Evolutionary conservation across 208 protist genomes (phyloP).

Genomic region (Blechomonas ayalai): DNA sequence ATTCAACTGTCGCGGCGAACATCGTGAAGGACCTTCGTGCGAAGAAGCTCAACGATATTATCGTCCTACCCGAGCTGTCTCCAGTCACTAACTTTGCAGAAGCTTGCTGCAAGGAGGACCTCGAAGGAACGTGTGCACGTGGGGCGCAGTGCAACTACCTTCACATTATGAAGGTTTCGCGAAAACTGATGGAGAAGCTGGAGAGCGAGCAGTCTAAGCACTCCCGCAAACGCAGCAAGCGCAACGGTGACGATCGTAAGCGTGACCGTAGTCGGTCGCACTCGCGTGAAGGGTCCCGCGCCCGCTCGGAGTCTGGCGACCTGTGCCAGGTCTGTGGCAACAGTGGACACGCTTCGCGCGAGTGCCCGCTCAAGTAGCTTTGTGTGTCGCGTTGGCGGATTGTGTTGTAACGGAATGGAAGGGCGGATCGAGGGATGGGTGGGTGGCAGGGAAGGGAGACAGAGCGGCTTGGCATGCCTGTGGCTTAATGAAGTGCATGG

Average conservation of each 20-base stretch:
- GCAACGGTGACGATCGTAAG: conserved; percentile 26
- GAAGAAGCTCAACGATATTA: conserved; percentile 84
- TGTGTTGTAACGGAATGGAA: no score
- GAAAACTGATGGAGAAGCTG: conserved; percentile 75
- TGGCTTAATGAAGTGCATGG: no score
- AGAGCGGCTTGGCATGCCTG: no score
- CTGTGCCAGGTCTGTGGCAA: conserved; percentile 66
- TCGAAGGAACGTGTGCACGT: conserved; percentile 88
- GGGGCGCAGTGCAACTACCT: conserved; percentile 98
- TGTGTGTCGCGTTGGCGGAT: no score
- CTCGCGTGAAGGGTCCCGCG: conserved; percentile 4
- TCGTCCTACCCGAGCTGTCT: conserved; percentile 93
- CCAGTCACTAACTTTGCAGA: conserved; percentile 97
- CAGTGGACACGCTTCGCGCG: conserved; percentile 40
- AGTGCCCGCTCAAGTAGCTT: conserved; percentile 61
- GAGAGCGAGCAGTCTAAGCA: conserved; percentile 81
- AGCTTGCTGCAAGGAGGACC: conserved; percentile 95
- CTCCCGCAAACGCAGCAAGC: conserved; percentile 6
- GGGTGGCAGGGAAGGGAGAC: no score
- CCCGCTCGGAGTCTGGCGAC: conserved; percentile 14
- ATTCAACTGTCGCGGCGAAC: conserved; percentile 78
- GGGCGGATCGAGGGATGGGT: no score
- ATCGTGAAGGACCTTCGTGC: conserved; percentile 77
- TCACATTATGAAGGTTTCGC: conserved; percentile 92
- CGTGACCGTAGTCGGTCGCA: conserved; percentile 29